Evolutionary conservation across 1,139 yeast genomes (phyloP).

Genomic region (Debaryomycetaceae sp.): DNA sequence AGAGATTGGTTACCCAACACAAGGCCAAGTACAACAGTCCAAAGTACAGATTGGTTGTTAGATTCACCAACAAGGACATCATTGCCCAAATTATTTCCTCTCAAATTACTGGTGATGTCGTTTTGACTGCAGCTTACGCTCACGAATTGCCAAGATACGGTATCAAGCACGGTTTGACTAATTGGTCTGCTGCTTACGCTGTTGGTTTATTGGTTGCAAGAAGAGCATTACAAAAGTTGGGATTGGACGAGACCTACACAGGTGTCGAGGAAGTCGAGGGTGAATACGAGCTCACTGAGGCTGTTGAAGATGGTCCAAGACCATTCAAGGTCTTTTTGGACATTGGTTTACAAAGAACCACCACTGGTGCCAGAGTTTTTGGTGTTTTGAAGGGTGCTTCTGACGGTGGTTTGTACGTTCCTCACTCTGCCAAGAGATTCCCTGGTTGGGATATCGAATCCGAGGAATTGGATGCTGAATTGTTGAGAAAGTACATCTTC

Average conservation of each 20-base stretch:
- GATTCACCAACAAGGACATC: constrained; percentile 99
- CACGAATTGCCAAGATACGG: constrained; percentile 99
- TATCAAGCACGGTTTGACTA: constrained; percentile 97
- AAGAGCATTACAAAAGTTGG: constrained; percentile 97
- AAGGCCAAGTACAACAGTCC: constrained; percentile 99
- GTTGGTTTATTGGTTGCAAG: constrained; percentile 98
- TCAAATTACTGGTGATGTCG: constrained; percentile 95
- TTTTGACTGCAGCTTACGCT: constrained; percentile 96
- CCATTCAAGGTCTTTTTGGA: constrained; percentile 99
- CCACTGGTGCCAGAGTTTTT: constrained; percentile 99
- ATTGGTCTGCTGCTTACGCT: constrained; percentile 99
- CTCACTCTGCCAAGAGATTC: constrained; percentile 99
- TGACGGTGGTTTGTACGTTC: constrained; percentile 99
- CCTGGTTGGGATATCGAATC: constrained; percentile 99
- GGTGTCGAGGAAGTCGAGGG: constrained; percentile 99
- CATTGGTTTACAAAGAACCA: constrained; percentile 99
- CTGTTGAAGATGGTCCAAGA: constrained; percentile 99
- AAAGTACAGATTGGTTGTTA: constrained; percentile 98
- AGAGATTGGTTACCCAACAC: constrained; percentile 99
- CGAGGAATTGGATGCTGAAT: constrained; percentile 97
- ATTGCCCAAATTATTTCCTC: constrained; percentile 96
- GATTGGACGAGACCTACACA: constrained; percentile 94
- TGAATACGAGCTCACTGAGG: constrained; percentile 97
- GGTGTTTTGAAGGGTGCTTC: constrained; percentile 99
- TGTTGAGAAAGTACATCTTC: constrained; percentile 97